A percentile compares a stretch with the other conserved stretches of the same genome.
These are phyloP conservation scores for Phtheirospermum japonicum DNA, from an alignment of 257 asterid genomes.

Conservation along the genomic window DNA sequence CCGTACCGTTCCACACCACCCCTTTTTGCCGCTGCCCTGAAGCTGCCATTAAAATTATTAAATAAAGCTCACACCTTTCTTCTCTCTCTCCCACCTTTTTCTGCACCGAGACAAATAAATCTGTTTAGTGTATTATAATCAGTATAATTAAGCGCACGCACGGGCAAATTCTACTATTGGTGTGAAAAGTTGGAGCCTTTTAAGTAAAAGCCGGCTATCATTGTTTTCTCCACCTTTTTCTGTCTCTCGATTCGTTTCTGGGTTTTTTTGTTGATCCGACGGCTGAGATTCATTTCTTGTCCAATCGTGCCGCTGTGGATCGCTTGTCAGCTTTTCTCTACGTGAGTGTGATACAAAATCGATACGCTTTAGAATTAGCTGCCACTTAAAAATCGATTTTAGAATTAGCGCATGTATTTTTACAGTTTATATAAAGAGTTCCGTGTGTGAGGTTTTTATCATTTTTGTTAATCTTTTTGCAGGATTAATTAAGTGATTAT, in stretches of 20 bases:
- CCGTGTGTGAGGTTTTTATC: not conserved
- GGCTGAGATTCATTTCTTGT: conserved; percentile 29
- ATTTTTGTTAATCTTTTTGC: not conserved
- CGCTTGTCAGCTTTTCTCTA: conserved; percentile 29
- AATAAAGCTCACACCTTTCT: conserved; percentile 25
- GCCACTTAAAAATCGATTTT: conserved; percentile 3
- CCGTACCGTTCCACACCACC: conserved; percentile 21
- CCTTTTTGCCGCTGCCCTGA: conserved; percentile 35
- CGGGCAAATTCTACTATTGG: conserved; percentile 3
- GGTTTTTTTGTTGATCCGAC: conserved; percentile 33
- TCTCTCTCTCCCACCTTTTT: not conserved
- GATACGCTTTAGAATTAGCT: conserved; percentile 14
- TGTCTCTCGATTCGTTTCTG: conserved; percentile 31
- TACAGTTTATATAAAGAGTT: not conserved
- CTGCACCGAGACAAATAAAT: not conserved
- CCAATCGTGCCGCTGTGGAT: conserved; percentile 32
- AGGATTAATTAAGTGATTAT: conserved; percentile 3
- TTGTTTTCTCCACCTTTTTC: conserved; percentile 18
- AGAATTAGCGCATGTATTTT: conserved; percentile 2
- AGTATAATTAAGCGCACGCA: not conserved
- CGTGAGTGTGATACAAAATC: conserved; percentile 28
- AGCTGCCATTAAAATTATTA: conserved; percentile 18
- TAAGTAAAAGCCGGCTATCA: conserved; percentile 18
- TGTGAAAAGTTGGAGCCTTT: conserved; percentile 21
- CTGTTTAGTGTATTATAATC: not conserved